Conservation (phyloP, 2,329 filamentous ascomycete species). For the Colletotrichum sp. region DNA sequence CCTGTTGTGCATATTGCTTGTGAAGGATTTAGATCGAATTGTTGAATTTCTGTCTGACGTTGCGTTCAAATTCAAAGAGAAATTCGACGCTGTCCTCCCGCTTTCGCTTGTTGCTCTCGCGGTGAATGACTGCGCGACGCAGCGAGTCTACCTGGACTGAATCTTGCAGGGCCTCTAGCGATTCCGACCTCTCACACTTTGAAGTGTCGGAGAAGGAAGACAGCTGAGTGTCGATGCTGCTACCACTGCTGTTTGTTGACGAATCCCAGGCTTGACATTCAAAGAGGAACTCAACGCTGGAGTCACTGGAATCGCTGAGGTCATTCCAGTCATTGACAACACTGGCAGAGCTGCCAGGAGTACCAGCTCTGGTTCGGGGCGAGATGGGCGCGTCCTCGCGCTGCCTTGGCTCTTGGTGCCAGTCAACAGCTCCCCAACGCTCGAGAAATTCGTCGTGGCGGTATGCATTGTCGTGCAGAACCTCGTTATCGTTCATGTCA, state of each 20-base stretch:
- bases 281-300: slow-evolving; percentile 2
- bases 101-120: not conserved
- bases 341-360: not conserved
- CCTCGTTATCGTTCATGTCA: not conserved
- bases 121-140: not conserved
- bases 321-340: not conserved
- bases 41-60: not conserved
- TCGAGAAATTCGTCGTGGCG: not conserved
- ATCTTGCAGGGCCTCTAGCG: not conserved
- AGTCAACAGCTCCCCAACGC: not conserved
- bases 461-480: not conserved
- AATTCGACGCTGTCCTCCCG: not conserved
- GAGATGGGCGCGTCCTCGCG: not conserved
- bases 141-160: not conserved
- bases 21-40: not conserved
- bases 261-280: not conserved
- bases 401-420: not conserved
- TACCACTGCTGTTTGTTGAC: not conserved
- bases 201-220: not conserved
- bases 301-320: not conserved
- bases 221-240: not conserved
- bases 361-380: not conserved
- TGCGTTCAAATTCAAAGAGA: not conserved
- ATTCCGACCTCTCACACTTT: not conserved
- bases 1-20: not conserved